phyloP scores from a whole-genome alignment of 2,329 filamentous ascomycete genomes.

The Geosmithia flava region DNA sequence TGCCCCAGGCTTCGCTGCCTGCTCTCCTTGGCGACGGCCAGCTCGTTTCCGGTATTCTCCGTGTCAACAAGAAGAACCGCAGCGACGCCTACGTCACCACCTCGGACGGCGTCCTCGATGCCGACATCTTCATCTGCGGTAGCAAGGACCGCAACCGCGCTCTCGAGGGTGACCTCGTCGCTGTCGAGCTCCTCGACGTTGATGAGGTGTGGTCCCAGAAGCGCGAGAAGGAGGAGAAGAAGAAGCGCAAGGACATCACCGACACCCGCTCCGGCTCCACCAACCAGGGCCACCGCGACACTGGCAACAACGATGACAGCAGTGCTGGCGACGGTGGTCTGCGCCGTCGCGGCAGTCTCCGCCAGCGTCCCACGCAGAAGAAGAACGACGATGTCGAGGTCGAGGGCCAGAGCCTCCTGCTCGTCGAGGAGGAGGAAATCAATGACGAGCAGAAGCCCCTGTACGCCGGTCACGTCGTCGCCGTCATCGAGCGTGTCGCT shows the following conservation, averaged over 20 bases:
- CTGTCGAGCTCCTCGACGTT: slow-evolving; percentile 90
- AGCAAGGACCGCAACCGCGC: slow-evolving; percentile 98
- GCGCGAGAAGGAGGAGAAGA: slow-evolving; percentile 99
- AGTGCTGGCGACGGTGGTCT: slow-evolving; percentile 69
- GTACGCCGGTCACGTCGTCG: slow-evolving; percentile 93
- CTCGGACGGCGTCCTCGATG: slow-evolving; percentile 74
- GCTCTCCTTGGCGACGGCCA: slow-evolving; percentile 84
- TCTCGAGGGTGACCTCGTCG: slow-evolving; percentile 89
- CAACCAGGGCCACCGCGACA: slow-evolving; percentile 56
- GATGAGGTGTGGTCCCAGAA: slow-evolving; percentile 99
- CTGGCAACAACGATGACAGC: slow-evolving; percentile 47
- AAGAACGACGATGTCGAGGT: slow-evolving; percentile 99
- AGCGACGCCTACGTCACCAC: slow-evolving; percentile 97
- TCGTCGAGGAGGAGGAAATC: slow-evolving; percentile 98
- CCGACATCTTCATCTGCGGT: slow-evolving; percentile 98
- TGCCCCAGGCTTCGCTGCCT: slow-evolving; percentile 87
- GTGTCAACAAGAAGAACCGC: slow-evolving; percentile 99
- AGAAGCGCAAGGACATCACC: slow-evolving; percentile 98
- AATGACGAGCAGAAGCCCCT: slow-evolving; percentile 96
- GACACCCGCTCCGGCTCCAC: slow-evolving; percentile 73
- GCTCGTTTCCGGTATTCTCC: slow-evolving; percentile 88
- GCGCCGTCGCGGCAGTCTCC: slow-evolving; percentile 83
- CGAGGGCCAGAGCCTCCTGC: slow-evolving; percentile 88
- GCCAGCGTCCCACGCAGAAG: slow-evolving; percentile 96
- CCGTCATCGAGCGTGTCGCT: slow-evolving; percentile 90